Evolutionary conservation across 2,329 filamentous ascomycete genomes (phyloP).

Genomic region (Fusarium guadeloupense): DNA sequence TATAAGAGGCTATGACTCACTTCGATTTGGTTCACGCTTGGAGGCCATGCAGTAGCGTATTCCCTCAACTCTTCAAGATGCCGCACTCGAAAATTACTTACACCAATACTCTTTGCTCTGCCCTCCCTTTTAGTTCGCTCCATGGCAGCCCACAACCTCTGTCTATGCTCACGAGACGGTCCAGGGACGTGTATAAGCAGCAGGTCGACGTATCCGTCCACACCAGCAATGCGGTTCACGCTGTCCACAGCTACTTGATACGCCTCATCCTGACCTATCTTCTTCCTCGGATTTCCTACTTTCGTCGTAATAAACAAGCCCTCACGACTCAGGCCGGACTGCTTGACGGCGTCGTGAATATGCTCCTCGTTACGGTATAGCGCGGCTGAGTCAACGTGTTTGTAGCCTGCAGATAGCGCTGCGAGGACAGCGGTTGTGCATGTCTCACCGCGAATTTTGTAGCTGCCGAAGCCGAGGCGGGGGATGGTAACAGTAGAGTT

Average conservation of each 20-base stretch:
- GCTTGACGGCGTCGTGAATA: slow-evolving; percentile 70
- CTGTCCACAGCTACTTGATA: slow-evolving; percentile 69
- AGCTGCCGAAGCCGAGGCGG: slow-evolving; percentile 76
- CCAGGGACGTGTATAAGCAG: slow-evolving; percentile 75
- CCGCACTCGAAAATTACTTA: slow-evolving; percentile 75
- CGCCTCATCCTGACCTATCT: slow-evolving; percentile 55
- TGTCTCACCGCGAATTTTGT: slow-evolving; percentile 63
- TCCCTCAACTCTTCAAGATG: slow-evolving; percentile 75
- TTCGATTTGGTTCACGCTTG: slow-evolving; percentile 79
- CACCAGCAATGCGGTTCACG: slow-evolving; percentile 66
- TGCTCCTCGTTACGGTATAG: slow-evolving; percentile 73
- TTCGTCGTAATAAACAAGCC: slow-evolving; percentile 78
- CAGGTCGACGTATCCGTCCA: slow-evolving; percentile 73
- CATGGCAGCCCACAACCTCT: slow-evolving; percentile 72
- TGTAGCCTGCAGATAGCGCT: slow-evolving; percentile 67
- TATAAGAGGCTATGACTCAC: slow-evolving; percentile 52
- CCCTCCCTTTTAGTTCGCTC: slow-evolving; percentile 69
- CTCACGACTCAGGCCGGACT: slow-evolving; percentile 63
- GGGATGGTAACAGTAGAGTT: slow-evolving; percentile 59
- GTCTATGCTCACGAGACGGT: slow-evolving; percentile 62
- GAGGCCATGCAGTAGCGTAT: slow-evolving; percentile 73
- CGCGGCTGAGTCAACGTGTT: slow-evolving; percentile 71
- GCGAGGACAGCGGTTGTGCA: slow-evolving; percentile 67
- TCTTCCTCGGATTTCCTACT: slow-evolving; percentile 61
- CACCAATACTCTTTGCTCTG: slow-evolving; percentile 71